Evolutionary conservation across 2,329 filamentous ascomycete species (phyloP), one percentile per base, ranked within the genome.

Genomic region (Penicillium frequentans): DNA sequence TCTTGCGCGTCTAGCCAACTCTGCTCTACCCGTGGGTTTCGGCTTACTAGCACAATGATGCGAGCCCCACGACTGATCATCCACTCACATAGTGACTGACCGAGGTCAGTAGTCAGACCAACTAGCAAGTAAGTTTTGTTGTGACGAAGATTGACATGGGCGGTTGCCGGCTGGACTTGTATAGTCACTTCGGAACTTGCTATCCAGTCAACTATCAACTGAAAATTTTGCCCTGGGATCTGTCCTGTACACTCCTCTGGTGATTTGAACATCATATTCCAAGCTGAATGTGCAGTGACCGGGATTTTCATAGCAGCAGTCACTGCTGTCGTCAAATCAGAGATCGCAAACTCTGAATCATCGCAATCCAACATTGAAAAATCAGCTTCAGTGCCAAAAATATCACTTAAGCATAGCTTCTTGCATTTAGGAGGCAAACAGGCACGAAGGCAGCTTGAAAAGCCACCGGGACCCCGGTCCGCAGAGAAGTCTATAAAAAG

Each of bases 41-140:
- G 10, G 19, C 47, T 26, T 21, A 11, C 14, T 6, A 55, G 26
- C 13, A 50, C 46, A 14, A 55, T 29, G 21, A 13, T 33, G 5
- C 37, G 52, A 33, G 46, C 52, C 11, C 52, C 52, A 10, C 33
- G n/a, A 9, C n/a, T n/a, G 9, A 55, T 14, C 46, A 55, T 49
- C 52, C 52, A 55, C 13, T 26, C 24, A 27, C 24, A 31, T 2
- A 55, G 6, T 11, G 39, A 49, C 13, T 43, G 26, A 7, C 52
- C 52, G 3, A 55, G 14, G 19, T 49, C 52, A 9, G 16, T 14
- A 7, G 52, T 55, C 35, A 55, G 23, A 14, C 52, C 52, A 21
- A 35, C 23, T 24, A 55, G 39, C 10, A 49, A 11, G 14, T 55
- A 33, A 11, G 51, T 58, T 14, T 49, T 45, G 26, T 48, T 31